Evolutionary conservation across 2,329 filamentous ascomycete genomes (phyloP).

Genomic region (Penicillium capsulatum): DNA sequence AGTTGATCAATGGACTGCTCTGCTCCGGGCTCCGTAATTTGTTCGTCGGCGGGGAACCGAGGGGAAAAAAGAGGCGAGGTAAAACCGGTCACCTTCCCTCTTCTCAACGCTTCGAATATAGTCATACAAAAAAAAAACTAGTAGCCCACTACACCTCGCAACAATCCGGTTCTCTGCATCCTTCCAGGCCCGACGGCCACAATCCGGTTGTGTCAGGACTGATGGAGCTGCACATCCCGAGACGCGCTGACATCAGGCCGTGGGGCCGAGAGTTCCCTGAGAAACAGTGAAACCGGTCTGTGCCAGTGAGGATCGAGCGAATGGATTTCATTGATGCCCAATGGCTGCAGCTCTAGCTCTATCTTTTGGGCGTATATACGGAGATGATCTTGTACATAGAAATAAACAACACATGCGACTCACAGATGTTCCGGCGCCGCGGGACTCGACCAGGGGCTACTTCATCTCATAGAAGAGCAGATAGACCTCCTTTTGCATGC

Average conservation of each 20-base stretch:
- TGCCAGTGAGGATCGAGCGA: too few species aligned
- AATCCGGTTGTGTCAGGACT: slow-evolving; percentile 1
- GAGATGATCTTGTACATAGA: too few species aligned
- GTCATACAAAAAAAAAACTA: slow-evolving; percentile 3
- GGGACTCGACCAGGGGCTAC: slow-evolving; percentile 30
- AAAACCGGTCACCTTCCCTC: too few species aligned
- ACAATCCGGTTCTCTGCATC: neutral
- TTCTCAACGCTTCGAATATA: too few species aligned
- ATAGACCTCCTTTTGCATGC: slow-evolving; percentile 95
- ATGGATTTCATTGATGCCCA: too few species aligned
- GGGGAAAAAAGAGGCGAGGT: too few species aligned
- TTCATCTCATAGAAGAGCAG: slow-evolving; percentile 93
- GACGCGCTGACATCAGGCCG: neutral
- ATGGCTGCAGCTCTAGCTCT: too few species aligned
- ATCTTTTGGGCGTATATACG: neutral
- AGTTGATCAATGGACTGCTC: neutral
- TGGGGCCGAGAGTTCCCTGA: neutral
- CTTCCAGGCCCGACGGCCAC: neutral
- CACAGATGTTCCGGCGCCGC: too few species aligned
- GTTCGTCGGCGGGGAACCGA: slow-evolving; percentile 25
- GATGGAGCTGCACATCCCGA: neutral
- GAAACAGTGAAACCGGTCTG: too few species aligned
- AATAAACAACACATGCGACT: too few species aligned
- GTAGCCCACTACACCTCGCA: too few species aligned
- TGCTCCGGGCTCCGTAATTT: slow-evolving; percentile 19